phyloP scores from a whole-genome alignment of 2,329 filamentous ascomycete species.

The Hirsutella minnesotensis region DNA sequence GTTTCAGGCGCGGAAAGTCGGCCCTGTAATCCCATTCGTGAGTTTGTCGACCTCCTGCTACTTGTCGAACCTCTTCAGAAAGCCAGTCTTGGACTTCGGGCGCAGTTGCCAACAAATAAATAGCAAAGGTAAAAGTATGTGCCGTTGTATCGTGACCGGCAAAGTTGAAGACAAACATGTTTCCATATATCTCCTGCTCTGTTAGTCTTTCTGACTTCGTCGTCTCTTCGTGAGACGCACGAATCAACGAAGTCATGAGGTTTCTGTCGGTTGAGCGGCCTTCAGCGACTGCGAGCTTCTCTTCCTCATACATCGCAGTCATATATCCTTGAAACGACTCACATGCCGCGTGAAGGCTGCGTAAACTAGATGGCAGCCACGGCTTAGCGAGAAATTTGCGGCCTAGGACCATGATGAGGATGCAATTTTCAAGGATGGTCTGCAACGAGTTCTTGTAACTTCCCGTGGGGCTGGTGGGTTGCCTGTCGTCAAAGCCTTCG shows the following conservation, averaged over 20 bases:
- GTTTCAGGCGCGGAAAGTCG: conserved; percentile 26
- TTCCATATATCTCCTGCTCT: conserved; percentile 33
- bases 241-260: conserved; percentile 1
- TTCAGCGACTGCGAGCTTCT: neutral
- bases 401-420: conserved; percentile 1
- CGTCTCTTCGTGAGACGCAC: neutral
- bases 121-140: conserved; percentile 27
- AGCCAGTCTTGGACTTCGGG: conserved; percentile 33
- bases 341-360: neutral
- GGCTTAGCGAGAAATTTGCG: neutral
- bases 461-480: neutral
- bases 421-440: conserved; percentile 1
- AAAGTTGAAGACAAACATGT: conserved; percentile 35
- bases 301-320: neutral
- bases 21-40: conserved; percentile 20
- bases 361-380: neutral
- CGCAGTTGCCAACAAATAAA: conserved; percentile 30
- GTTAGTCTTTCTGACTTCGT: conserved; percentile 13
- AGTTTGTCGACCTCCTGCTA: neutral
- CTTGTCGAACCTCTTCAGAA: conserved; percentile 21
- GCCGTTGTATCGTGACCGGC: conserved; percentile 40
- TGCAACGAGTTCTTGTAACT: neutral
- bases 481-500: neutral
- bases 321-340: neutral
- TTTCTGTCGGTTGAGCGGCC: neutral